Conservation (phyloP, 1,284 basidiomycete genomes). For the Rhodofomes roseus region DNA sequence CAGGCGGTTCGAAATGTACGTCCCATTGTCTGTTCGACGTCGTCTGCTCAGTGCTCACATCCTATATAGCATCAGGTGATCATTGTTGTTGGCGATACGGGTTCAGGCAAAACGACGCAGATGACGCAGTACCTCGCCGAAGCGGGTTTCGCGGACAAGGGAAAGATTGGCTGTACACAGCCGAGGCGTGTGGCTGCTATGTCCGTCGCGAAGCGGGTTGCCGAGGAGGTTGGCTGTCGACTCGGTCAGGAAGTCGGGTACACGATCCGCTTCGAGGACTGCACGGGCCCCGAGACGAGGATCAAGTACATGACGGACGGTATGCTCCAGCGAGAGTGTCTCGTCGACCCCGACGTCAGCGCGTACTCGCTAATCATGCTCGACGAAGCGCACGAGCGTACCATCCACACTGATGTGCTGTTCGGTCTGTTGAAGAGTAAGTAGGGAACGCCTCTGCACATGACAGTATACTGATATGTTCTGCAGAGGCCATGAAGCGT, state of each 20-base stretch:
- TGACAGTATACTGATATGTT: background rate
- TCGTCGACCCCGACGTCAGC: conserved; percentile 92
- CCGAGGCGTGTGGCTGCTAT: conserved; percentile 98
- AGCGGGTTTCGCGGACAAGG: conserved; percentile 73
- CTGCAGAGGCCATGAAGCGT: conserved; percentile 46
- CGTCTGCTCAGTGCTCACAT: conserved; percentile 19
- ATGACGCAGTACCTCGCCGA: conserved; percentile 81
- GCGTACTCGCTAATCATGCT: conserved; percentile 97
- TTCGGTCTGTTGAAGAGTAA: conserved; percentile 95
- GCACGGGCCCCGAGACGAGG: conserved; percentile 94
- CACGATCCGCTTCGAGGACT: conserved; percentile 98
- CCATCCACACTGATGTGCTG: conserved; percentile 54
- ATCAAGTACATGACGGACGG: conserved; percentile 99
- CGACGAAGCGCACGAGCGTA: conserved; percentile 98
- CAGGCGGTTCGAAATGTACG: conserved; percentile 87
- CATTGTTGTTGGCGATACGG: conserved; percentile 89
- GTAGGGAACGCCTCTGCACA: conserved; percentile 26
- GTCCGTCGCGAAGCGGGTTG: conserved; percentile 98
- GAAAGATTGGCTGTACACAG: conserved; percentile 95
- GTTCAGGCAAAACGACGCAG: conserved; percentile 80
- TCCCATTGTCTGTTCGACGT: conserved; percentile 14
- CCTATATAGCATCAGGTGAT: conserved; percentile 80
- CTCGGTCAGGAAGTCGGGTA: conserved; percentile 98
- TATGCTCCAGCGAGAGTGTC: conserved; percentile 96
- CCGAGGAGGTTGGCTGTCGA: conserved; percentile 96